Percentiles rank a stretch among this genome's conserved stretches.
phyloP scores from a whole-genome alignment of 116 monocot genomes.

The Posidonia oceanica region DNA sequence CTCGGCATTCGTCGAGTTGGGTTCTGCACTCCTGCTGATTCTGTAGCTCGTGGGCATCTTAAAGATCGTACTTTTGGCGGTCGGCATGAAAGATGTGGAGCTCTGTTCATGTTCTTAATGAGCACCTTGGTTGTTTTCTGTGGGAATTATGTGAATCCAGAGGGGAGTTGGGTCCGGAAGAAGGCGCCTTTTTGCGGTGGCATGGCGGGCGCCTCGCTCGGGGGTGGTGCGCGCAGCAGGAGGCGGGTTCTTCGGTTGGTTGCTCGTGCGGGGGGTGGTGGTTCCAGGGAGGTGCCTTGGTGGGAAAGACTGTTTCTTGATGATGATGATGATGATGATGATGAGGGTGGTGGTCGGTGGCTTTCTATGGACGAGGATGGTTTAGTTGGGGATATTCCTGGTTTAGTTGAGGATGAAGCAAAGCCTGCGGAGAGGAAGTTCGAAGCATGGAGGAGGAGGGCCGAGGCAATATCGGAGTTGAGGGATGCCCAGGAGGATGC shows the following conservation, averaged over 20 bases:
- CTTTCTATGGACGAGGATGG: constrained; percentile 35
- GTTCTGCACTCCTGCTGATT: too few species aligned
- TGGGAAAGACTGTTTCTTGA: constrained; percentile 41
- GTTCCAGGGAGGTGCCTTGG: constrained; percentile 16
- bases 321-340: constrained; percentile 24
- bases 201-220: neutral
- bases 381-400: constrained; percentile 12
- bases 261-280: constrained; percentile 11
- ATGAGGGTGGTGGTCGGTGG: constrained; percentile 26
- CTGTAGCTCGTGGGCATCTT: too few species aligned
- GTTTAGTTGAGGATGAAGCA: constrained; percentile 10
- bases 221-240: constrained; percentile 1
- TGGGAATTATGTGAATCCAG: constrained; percentile 6
- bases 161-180: neutral
- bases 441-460: constrained; percentile 74
- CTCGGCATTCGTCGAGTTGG: too few species aligned
- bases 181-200: constrained; percentile 3
- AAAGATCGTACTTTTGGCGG: neutral
- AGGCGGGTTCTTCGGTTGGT: constrained; percentile 13
- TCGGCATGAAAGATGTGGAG: constrained; percentile 41
- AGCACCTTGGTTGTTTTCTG: constrained; percentile 30
- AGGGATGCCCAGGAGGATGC: constrained; percentile 70
- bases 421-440: constrained; percentile 42
- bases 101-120: constrained; percentile 30
- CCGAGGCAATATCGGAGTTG: constrained; percentile 81